phyloP scores from a whole-genome alignment of 306 rosid species.

The Vicia sativa region DNA sequence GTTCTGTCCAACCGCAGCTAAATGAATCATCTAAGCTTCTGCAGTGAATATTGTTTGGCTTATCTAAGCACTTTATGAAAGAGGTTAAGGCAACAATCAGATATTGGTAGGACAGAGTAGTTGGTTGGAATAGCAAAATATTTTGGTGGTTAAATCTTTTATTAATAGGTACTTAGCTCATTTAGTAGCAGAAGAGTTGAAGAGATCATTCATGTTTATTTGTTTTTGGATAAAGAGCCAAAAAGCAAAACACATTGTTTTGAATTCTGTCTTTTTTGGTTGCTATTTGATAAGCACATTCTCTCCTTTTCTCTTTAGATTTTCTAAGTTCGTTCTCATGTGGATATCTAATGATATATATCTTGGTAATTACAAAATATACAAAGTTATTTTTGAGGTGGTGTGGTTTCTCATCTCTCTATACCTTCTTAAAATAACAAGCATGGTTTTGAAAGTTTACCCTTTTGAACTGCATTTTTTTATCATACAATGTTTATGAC shows the following conservation, averaged over 20 bases:
- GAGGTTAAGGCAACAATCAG: no score
- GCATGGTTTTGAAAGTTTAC: constrained; percentile 2
- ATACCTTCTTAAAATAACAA: constrained; percentile 29
- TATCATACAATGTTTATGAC: background rate
- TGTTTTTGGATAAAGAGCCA: no score
- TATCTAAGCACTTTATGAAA: background rate
- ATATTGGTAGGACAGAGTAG: no score
- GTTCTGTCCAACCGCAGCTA: background rate
- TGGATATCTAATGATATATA: no score
- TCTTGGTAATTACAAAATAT: background rate
- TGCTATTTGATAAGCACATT: background rate
- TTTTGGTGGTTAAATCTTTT: background rate
- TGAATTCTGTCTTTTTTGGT: no score
- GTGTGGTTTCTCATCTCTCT: background rate
- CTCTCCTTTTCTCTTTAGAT: background rate
- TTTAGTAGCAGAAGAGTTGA: background rate
- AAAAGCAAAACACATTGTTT: no score
- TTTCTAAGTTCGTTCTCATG: background rate
- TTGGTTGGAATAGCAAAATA: no score
- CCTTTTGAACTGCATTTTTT: constrained; percentile 18
- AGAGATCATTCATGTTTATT: no score
- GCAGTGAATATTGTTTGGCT: background rate
- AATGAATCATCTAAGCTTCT: background rate
- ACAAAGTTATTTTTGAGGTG: background rate
- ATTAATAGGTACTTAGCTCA: background rate